Base-by-base conservation (phyloP, 2,329 filamentous ascomycete genomes). In the Polychaeton citri region DNA sequence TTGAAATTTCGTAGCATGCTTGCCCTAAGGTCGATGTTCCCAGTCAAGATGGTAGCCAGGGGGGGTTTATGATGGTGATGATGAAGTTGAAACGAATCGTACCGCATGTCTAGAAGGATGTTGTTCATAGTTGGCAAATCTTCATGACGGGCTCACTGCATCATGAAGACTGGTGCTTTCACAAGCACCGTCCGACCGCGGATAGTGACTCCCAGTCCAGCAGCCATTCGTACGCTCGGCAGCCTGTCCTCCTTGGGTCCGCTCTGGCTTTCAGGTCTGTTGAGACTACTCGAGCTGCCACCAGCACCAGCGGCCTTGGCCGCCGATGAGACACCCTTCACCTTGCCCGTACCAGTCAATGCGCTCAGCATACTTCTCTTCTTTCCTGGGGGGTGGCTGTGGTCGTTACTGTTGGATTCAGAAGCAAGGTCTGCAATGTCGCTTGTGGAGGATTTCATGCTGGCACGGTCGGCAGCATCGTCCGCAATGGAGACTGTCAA, bases 151-250 rank as follows among this genome's bases (percentile, higher is more conserved):
- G n/a, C 24, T 28, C 24, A 28, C 15, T 28, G 24, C 30, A 32
- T 17, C 10, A 46, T 50, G 39, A 53, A 67, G 9, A 68, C 63
- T 4, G 65, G 64, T 36, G 66, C 65, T 49, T 68, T 68, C 36
- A 64, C 60, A 44, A 69, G 46, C 21, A 69, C 60, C 30, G 57
- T 61, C 43, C 64, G 61, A n/a, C 64, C 63, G 32, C 65, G 57
- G 21, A 69, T 62, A 40, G 60, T 56, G n/a, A 68, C 64, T 6
- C 60, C 58, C 30, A 68, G 52, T 20, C 64, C 64, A 8, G 62
- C 62, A 12, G 64, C 58, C 51, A 69, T 52, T n/a, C 65, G 55
- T 30, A 69, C 65, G 10, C 64, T 53, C 18, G 60, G 60, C 3
- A 17, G 13, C 13, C 13, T 16, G 24, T 58, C 48, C 35, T 66